These are phyloP conservation scores for Euphorbia pulcherrima DNA, from an alignment of 345 rosid genomes.

Conservation along the genomic window DNA sequence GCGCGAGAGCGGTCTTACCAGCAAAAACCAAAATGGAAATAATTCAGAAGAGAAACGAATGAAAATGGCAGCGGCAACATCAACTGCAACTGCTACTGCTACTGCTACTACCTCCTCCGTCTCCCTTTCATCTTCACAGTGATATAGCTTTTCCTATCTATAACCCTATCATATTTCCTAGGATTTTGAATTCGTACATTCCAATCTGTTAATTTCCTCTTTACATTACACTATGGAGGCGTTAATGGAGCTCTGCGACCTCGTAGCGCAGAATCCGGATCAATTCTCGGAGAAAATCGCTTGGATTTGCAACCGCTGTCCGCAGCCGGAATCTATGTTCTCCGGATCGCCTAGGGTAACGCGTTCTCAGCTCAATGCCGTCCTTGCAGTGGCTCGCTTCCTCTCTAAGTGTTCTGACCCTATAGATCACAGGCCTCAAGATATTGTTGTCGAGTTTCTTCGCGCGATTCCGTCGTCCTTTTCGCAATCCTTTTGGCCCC, in stretches of 20 bases:
- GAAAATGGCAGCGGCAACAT: slow-evolving; percentile 9
- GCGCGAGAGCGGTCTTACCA: slow-evolving; percentile 6
- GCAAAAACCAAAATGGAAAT: slow-evolving; percentile 10
- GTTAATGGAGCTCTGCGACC: slow-evolving; percentile 78
- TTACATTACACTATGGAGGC: slow-evolving; percentile 57
- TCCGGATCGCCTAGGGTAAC: slow-evolving; percentile 73
- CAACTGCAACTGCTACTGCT: neutral
- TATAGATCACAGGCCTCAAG: slow-evolving; percentile 53
- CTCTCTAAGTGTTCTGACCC: slow-evolving; percentile 52
- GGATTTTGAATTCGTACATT: neutral
- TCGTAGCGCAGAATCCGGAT: slow-evolving; percentile 62
- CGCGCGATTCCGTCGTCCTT: slow-evolving; percentile 71
- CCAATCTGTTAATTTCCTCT: neutral
- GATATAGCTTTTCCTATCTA: neutral
- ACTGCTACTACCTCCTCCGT: slow-evolving; percentile 6
- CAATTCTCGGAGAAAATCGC: slow-evolving; percentile 75
- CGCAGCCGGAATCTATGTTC: slow-evolving; percentile 59
- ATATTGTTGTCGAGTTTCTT: slow-evolving; percentile 59
- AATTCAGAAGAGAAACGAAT: neutral
- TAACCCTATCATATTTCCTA: slow-evolving; percentile 12
- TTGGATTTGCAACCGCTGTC: slow-evolving; percentile 91
- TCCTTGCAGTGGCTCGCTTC: slow-evolving; percentile 71
- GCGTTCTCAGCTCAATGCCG: slow-evolving; percentile 84
- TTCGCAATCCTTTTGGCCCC: slow-evolving; percentile 81
- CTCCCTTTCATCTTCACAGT: neutral